Evolutionary conservation across 2,329 filamentous ascomycete genomes (phyloP), one percentile per base, ranked within the genome.

Genomic region (Monilinia polystroma): DNA sequence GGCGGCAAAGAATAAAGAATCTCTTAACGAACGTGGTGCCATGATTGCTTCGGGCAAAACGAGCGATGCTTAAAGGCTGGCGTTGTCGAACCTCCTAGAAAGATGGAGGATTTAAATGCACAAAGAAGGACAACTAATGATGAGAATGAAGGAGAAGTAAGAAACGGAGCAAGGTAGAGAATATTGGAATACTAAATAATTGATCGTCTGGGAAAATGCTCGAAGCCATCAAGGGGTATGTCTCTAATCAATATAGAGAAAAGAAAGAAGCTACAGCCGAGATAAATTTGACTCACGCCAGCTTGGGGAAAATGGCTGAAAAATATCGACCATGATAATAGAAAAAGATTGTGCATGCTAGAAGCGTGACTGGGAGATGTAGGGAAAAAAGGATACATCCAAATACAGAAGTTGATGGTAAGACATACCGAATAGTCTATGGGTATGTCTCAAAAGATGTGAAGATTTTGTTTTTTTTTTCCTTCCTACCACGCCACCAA

Each of bases 151-250:
- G n/a, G 41, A 51, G 18, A 26, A 52, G 43, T 38, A 16, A 26
- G 45, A 51, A 51, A 51, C 35, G 53, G 32, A 51, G 18, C 2
- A 29, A 58, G 63, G 63, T 16, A 29, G 23, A 35, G 63, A 59
- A n/a, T 59, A 65, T 51, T 59, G 63, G 58, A 43, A 65, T 65
- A 65, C 43, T 65, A 65, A 59, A 65, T 54, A 63, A n/a, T 43
- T 43, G 35, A n/a, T 32, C 7, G 10, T 26, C 23, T 26, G 18
- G 49, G 23, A 23, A 54, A 32, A 32, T 54, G 16, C 60, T 43
- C 54, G 16, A 29, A 65, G 41, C 53, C 18, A 52, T 20, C 29
- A 65, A 65, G 29, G 63, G 54, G 43, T 29, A 49, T 60, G 45
- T 60, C 14, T 51, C 45, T 38, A 6, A 52, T 12, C 47, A 23